phyloP scores from a whole-genome alignment of 768 basidiomycete genomes.

The Hericium erinaceus region DNA sequence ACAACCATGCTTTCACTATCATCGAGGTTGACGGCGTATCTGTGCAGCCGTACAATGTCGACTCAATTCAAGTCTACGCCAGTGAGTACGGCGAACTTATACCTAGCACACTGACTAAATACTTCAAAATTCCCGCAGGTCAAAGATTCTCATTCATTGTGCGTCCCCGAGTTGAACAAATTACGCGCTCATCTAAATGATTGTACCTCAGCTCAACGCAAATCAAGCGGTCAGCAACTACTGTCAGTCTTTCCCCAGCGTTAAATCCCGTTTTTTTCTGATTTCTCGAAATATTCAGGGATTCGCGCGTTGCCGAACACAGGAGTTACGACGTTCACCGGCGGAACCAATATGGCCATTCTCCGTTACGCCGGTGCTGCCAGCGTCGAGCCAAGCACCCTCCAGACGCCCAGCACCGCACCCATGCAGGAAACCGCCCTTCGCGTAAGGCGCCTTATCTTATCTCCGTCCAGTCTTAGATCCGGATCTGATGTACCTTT shows the following conservation, averaged over 20 bases:
- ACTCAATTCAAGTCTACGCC: no score
- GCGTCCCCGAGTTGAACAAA: background rate
- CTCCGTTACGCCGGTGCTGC: conserved; percentile 31
- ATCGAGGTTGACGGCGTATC: no score
- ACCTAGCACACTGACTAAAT: background rate
- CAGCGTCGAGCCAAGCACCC: conserved; percentile 26
- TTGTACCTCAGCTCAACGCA: conserved; percentile 18
- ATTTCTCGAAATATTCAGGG: background rate
- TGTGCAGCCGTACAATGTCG: no score
- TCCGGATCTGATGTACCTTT: background rate
- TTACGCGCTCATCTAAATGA: background rate
- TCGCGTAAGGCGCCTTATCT: background rate
- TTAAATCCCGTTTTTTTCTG: conserved; percentile 1
- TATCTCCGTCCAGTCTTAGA: background rate
- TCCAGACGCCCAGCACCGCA: background rate
- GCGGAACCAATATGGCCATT: conserved; percentile 26
- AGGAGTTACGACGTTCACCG: background rate
- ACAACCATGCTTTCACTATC: no score
- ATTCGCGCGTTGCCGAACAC: background rate
- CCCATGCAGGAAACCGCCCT: background rate
- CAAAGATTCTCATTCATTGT: conserved; percentile 3
- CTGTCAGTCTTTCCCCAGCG: conserved; percentile 18
- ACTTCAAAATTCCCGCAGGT: background rate
- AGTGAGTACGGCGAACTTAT: no score
- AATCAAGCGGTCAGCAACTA: conserved; percentile 31